Evolutionary conservation across 352 stramenopile species (phyloP).

Genomic region (Lagenidium sp.): DNA sequence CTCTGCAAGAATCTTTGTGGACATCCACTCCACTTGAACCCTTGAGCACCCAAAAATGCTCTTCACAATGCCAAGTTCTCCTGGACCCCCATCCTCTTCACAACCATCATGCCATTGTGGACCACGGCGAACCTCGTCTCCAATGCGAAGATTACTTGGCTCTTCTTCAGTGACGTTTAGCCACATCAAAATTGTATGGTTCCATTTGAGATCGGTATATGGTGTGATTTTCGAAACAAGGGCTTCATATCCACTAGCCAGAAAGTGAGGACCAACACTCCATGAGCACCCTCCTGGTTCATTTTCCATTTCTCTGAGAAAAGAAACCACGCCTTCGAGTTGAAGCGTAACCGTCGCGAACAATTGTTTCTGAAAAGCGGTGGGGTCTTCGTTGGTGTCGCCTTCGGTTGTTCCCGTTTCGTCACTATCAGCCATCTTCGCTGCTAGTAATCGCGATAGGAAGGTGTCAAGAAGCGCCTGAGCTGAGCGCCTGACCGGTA

Average conservation of each 20-base stretch:
- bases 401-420: constrained; percentile 1
- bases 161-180: constrained; percentile 34
- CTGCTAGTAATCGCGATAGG: constrained; percentile 50
- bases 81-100: constrained; percentile 10
- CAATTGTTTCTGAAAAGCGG: constrained; percentile 54
- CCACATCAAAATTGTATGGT: constrained; percentile 77
- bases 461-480: constrained; percentile 38
- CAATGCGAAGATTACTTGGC: constrained; percentile 48
- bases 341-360: constrained; percentile 60
- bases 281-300: background rate
- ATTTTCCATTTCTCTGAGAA: constrained; percentile 5
- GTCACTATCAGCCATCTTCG: constrained; percentile 11
- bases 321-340: constrained; percentile 35
- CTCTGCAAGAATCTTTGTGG: constrained; percentile 15
- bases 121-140: constrained; percentile 51
- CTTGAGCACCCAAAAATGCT: constrained; percentile 27
- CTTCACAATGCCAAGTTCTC: constrained; percentile 28
- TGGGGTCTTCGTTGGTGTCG: constrained; percentile 25
- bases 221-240: constrained; percentile 22
- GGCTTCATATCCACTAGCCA: constrained; percentile 29
- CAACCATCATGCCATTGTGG: constrained; percentile 31
- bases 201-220: constrained; percentile 35
- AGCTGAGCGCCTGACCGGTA: constrained; percentile 33
- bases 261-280: constrained; percentile 12
- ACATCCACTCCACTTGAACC: constrained; percentile 45